These are phyloP conservation scores for Aschersonia sp. DNA, from an alignment of 2,329 filamentous ascomycete species.

Conservation along the genomic window DNA sequence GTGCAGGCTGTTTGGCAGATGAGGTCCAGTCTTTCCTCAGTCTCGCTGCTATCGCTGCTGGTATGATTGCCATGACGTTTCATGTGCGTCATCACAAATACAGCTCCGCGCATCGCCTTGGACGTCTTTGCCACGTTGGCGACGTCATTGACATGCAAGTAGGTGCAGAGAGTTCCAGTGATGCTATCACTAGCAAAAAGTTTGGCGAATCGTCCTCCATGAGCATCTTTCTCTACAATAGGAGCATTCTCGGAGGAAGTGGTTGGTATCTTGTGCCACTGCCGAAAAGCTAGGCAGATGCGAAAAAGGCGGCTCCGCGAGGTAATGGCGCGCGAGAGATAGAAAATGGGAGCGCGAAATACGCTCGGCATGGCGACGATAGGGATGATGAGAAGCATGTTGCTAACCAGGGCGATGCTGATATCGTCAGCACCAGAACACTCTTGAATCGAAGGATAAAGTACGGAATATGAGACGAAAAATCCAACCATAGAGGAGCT, in stretches of 20 bases:
- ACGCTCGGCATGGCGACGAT: background rate
- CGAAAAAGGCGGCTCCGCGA: background rate
- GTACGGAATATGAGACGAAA: background rate
- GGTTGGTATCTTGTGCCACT: no score
- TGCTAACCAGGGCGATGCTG: background rate
- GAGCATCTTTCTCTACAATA: background rate
- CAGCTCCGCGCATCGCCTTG: constrained; percentile 1
- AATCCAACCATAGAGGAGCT: no score
- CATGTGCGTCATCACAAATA: background rate
- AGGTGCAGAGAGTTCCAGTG: constrained; percentile 1
- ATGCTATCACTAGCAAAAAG: constrained; percentile 4
- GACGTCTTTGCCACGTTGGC: constrained; percentile 6
- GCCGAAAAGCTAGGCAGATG: background rate
- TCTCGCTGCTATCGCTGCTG: no score
- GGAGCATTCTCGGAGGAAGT: background rate
- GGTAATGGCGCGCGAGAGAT: background rate
- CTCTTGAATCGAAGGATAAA: background rate
- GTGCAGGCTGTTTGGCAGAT: constrained; percentile 4
- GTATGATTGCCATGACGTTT: no score
- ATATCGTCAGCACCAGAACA: background rate
- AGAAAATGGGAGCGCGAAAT: constrained; percentile 1
- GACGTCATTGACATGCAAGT: constrained; percentile 7
- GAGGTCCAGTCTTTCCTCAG: constrained; percentile 2
- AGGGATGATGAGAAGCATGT: background rate
- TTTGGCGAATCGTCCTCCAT: background rate